phyloP scores from a whole-genome alignment of 768 basidiomycete species.

The Auriscalpium microsporum region DNA sequence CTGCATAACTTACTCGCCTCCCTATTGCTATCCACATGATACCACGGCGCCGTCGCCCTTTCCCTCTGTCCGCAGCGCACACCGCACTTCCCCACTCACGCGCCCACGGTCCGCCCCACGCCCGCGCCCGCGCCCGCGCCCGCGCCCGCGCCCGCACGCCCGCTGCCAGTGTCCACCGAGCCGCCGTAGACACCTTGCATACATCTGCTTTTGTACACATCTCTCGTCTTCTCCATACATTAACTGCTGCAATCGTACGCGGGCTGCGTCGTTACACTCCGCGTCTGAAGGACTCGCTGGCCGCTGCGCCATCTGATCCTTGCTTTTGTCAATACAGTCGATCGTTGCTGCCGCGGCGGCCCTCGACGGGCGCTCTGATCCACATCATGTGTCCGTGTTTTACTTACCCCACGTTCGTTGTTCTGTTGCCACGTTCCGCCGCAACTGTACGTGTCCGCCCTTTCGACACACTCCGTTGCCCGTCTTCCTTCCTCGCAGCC shows the following conservation, averaged over 20 bases:
- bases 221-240: background rate
- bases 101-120: background rate
- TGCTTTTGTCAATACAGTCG: too few species aligned
- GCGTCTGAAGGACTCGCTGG: background rate
- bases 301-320: too few species aligned
- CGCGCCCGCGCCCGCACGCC: background rate
- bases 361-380: too few species aligned
- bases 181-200: slow-evolving; percentile 1
- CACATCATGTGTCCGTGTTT: too few species aligned
- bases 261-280: background rate
- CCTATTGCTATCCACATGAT: slow-evolving; percentile 12
- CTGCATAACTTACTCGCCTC: slow-evolving; percentile 13
- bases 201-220: slow-evolving; percentile 8
- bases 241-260: background rate
- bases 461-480: too few species aligned
- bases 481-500: too few species aligned
- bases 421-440: too few species aligned
- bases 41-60: slow-evolving; percentile 5
- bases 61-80: background rate
- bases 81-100: slow-evolving; percentile 3
- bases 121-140: background rate
- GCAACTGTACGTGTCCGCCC: too few species aligned
- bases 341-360: too few species aligned
- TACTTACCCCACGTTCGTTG: too few species aligned
- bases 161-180: background rate